These are phyloP conservation scores for Penicillium paxilli DNA, from an alignment of 495 filamentous ascomycete species.

Conservation along the genomic window DNA sequence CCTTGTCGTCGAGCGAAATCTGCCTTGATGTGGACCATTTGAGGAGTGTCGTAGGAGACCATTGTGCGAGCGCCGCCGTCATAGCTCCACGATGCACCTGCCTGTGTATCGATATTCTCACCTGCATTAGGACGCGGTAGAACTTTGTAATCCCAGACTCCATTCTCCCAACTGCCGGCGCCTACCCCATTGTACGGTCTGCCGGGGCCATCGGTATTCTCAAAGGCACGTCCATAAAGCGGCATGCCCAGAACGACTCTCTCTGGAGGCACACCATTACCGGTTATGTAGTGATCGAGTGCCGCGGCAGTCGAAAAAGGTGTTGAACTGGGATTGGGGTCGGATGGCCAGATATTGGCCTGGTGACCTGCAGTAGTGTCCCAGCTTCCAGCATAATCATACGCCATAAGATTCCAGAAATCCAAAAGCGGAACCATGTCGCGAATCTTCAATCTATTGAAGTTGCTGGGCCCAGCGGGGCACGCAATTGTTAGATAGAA, in stretches of 20 bases:
- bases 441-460: slow-evolving; percentile 61
- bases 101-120: slow-evolving; percentile 37
- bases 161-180: slow-evolving; percentile 68
- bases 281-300: slow-evolving; percentile 59
- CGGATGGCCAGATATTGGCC: slow-evolving; percentile 67
- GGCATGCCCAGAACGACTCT: slow-evolving; percentile 89
- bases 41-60: slow-evolving; percentile 74
- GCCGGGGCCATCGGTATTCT: slow-evolving; percentile 71
- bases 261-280: slow-evolving; percentile 55
- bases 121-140: slow-evolving; percentile 48
- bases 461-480: slow-evolving; percentile 61
- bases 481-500: slow-evolving; percentile 80
- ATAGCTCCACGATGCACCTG: slow-evolving; percentile 71
- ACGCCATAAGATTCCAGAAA: slow-evolving; percentile 80
- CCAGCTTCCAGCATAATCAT: slow-evolving; percentile 82
- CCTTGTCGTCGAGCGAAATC: slow-evolving; percentile 61
- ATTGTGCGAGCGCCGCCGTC: slow-evolving; percentile 59
- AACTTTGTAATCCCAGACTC: slow-evolving; percentile 79
- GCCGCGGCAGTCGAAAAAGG: slow-evolving; percentile 49
- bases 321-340: slow-evolving; percentile 57
- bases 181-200: slow-evolving; percentile 69
- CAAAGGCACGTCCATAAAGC: slow-evolving; percentile 83
- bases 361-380: slow-evolving; percentile 73
- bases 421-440: slow-evolving; percentile 77
- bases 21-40: slow-evolving; percentile 61